Evolutionary conservation across 257 asterid genomes (phyloP).

Genomic region (Nicotiana attenuata): DNA sequence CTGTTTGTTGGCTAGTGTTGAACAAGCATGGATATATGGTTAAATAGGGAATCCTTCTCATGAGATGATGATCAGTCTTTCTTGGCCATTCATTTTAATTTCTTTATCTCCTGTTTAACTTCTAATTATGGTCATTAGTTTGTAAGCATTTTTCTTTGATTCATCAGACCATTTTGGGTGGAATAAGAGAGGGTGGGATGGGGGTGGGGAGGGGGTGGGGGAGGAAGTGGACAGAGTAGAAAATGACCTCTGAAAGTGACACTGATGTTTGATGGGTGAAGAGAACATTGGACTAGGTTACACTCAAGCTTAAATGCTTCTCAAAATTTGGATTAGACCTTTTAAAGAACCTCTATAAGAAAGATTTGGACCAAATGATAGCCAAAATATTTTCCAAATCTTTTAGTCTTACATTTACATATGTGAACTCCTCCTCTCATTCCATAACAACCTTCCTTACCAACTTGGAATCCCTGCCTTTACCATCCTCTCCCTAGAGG

Average conservation of each 20-base stretch:
- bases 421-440: neutral
- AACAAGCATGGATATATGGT: conserved; percentile 5
- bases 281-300: conserved; percentile 44
- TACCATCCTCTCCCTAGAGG: neutral
- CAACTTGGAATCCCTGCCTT: neutral
- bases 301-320: conserved; percentile 28
- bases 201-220: neutral
- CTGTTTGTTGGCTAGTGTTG: conserved; percentile 21
- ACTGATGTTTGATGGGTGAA: conserved; percentile 31
- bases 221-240: conserved; percentile 26
- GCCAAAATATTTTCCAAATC: neutral
- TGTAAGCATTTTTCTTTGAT: neutral
- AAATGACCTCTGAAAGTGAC: conserved; percentile 44
- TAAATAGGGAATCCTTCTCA: conserved; percentile 19
- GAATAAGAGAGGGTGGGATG: neutral
- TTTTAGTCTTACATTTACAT: neutral
- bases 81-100: conserved; percentile 14
- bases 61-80: neutral
- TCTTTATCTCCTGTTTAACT: neutral
- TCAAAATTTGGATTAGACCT: conserved; percentile 20
- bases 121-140: conserved; percentile 1
- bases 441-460: neutral
- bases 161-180: neutral
- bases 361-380: neutral
- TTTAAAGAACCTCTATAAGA: neutral